Conservation (phyloP, 805 yeast genomes). For the Saccharomycopsis olivae region DNA sequence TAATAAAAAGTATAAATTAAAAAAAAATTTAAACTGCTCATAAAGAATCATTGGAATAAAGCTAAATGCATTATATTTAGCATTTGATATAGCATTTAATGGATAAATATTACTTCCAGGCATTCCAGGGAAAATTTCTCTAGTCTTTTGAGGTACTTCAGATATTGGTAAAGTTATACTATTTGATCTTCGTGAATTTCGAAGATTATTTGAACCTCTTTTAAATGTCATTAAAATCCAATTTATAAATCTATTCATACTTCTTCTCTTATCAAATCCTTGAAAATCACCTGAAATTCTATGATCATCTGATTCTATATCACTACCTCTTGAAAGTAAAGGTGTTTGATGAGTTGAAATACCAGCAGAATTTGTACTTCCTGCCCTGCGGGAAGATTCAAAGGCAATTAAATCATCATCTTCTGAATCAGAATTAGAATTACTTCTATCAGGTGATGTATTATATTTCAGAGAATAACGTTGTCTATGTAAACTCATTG, state of each 20-base stretch:
- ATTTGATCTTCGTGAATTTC: neutral
- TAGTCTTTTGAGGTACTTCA: constrained; percentile 10
- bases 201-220: no score
- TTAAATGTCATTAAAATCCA: no score
- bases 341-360: neutral
- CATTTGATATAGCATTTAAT: constrained; percentile 81
- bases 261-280: neutral
- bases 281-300: neutral
- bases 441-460: neutral
- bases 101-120: constrained; percentile 33
- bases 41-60: constrained; percentile 83
- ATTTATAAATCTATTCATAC: no score
- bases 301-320: neutral
- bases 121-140: constrained; percentile 34
- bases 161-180: constrained; percentile 5
- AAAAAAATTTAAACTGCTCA: constrained; percentile 95
- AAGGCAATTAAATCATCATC: constrained; percentile 12
- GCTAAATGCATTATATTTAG: constrained; percentile 81
- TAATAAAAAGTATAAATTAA: constrained; percentile 80
- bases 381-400: neutral
- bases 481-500: constrained; percentile 8
- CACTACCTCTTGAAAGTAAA: neutral
- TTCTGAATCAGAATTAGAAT: constrained; percentile 2
- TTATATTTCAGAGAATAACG: no score
- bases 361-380: neutral